Conservation (phyloP, 805 yeast species). For the Candida krabiensis region DNA sequence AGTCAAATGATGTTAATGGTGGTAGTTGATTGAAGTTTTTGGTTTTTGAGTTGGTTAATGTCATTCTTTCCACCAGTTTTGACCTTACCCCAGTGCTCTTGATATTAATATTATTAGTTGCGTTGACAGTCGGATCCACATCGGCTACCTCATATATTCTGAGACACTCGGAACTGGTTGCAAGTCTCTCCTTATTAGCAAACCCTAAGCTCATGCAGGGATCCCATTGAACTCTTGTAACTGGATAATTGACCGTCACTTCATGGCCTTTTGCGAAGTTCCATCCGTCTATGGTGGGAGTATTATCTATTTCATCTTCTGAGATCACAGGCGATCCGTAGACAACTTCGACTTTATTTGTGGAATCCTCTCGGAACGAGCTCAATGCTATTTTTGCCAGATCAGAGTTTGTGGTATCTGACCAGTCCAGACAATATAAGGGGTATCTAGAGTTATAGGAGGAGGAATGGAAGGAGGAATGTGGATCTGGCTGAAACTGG, state of each 20-base stretch:
- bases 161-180: constrained; percentile 72
- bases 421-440: constrained; percentile 54
- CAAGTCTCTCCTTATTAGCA: constrained; percentile 44
- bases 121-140: constrained; percentile 9
- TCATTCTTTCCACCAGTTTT: constrained; percentile 38
- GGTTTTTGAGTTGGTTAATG: constrained; percentile 42
- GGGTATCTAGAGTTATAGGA: constrained; percentile 51
- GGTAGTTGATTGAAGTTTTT: constrained; percentile 60
- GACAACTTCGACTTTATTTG: constrained; percentile 61
- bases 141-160: constrained; percentile 43
- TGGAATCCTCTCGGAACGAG: constrained; percentile 77
- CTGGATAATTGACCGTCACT: constrained; percentile 59
- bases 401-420: constrained; percentile 32
- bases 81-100: constrained; percentile 5
- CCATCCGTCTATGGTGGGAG: constrained; percentile 29
- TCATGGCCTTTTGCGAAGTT: constrained; percentile 53
- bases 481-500: constrained; percentile 7
- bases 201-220: constrained; percentile 38
- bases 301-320: constrained; percentile 23
- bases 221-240: constrained; percentile 76
- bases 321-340: constrained; percentile 32
- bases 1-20: constrained; percentile 91
- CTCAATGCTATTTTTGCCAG: constrained; percentile 60
- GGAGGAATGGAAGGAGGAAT: constrained; percentile 32
- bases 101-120: constrained; percentile 3